Evolutionary conservation across 768 basidiomycete genomes (phyloP), one percentile per base, ranked within the genome.

Genomic region (Gelatoporia subvermispora): DNA sequence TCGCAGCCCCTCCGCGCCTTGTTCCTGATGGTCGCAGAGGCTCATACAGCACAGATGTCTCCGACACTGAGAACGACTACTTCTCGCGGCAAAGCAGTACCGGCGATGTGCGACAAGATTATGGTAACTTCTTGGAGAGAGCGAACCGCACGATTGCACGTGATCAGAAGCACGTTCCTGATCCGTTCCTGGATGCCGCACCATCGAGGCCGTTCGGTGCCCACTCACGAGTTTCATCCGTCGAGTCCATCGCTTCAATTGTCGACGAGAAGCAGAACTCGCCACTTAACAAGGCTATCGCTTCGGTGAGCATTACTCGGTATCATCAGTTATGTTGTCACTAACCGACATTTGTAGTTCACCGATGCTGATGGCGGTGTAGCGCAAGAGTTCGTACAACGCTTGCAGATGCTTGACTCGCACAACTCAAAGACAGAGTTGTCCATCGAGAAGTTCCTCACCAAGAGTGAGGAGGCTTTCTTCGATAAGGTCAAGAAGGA

Each of bases 301-400:
- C 85, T 45, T 85, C 91, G 51, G 89, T 92, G 60, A 55, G 79
- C 68, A 17, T 54, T 21, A 4, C 13, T 40, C 25, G 35, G 25
- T 22, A 38, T 21, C 36, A 36, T 22, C 34, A 41, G 50, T 42
- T 35, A 21, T 48, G 43, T 47, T 25, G 37, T 10, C 9, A 17
- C 22, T 41, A 35, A 51, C 48, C 18, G 36, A 41, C 44, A 35
- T 23, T 28, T 45, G 11, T 44, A 93, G 87, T 96, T 96, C 68
- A 95, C 93, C 18, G 93, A 95, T 65, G 76, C 89, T 1, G 92
- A 95, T 63, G 93, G 93, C 31, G 90, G 90, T 41, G 93, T 96
- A 43, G 88, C 92, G 9, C 79, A 85, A 31, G 84, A 89, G 48
- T 96, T 95, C 66, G 88, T 93, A 8, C 82, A 88, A 59, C 92